Conservation (phyloP, 192 early-diverging fungal species). For the Phlyctochytrium planicorne region DNA sequence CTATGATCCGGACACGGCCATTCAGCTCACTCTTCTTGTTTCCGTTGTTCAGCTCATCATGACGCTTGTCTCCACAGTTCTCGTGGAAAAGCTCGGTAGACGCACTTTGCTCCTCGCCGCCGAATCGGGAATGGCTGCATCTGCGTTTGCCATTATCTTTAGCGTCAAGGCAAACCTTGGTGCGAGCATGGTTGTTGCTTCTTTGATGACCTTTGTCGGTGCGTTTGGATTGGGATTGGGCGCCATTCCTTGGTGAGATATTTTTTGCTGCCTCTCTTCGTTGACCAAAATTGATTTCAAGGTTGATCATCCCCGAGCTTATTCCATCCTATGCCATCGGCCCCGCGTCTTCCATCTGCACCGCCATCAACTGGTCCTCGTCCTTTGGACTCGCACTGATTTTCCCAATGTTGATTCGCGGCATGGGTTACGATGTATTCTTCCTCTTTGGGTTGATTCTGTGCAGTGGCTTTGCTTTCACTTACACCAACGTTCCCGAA, state of each 20-base stretch:
- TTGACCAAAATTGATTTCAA: too few species aligned
- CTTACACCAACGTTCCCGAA: constrained; percentile 69
- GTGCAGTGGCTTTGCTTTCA: constrained; percentile 62
- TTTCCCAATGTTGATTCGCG: constrained; percentile 50
- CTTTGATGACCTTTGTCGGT: constrained; percentile 72
- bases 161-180: constrained; percentile 35
- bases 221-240: constrained; percentile 77
- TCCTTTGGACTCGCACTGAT: constrained; percentile 64
- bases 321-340: constrained; percentile 73
- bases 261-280: too few species aligned
- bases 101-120: constrained; percentile 63
- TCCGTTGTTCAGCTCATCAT: constrained; percentile 58
- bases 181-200: constrained; percentile 25
- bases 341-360: constrained; percentile 67
- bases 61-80: constrained; percentile 61
- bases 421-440: constrained; percentile 52
- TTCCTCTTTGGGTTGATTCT: constrained; percentile 71
- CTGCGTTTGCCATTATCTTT: constrained; percentile 60
- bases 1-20: constrained; percentile 45
- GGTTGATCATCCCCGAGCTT: constrained; percentile 73
- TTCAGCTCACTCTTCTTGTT: constrained; percentile 60
- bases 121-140: constrained; percentile 58
- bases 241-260: constrained; percentile 90
- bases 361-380: constrained; percentile 70
- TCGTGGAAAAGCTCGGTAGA: constrained; percentile 68